Percentiles rank a stretch among this genome's conserved stretches.
These are phyloP conservation scores for Mycosphaerella sp. DNA, from an alignment of 2,329 filamentous ascomycete genomes.

Conservation along the genomic window DNA sequence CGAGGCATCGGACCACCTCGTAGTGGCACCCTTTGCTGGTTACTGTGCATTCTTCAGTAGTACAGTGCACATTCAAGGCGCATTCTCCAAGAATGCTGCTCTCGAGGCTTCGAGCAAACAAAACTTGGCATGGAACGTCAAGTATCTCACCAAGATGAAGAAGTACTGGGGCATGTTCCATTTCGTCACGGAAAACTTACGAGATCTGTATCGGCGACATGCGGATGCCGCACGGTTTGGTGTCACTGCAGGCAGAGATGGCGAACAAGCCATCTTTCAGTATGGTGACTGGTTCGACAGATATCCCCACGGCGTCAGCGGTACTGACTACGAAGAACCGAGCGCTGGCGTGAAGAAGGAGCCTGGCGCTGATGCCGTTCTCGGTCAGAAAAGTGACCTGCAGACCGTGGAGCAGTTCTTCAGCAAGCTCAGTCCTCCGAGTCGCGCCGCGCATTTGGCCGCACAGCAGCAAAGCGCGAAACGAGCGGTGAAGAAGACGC, in stretches of 20 bases:
- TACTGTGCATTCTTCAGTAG: constrained; percentile 92
- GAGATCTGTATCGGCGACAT: constrained; percentile 78
- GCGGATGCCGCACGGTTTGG: constrained; percentile 73
- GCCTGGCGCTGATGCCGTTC: constrained; percentile 75
- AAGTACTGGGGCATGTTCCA: constrained; percentile 98
- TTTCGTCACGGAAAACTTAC: constrained; percentile 88
- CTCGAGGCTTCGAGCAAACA: constrained; percentile 73
- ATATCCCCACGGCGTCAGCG: constrained; percentile 86
- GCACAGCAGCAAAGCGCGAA: constrained; percentile 30
- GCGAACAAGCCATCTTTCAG: constrained; percentile 67
- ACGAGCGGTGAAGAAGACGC: constrained; percentile 28
- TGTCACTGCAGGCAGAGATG: constrained; percentile 37
- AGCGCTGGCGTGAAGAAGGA: constrained; percentile 59
- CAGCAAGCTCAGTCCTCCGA: constrained; percentile 64
- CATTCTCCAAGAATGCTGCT: constrained; percentile 74
- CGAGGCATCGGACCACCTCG: constrained; percentile 69
- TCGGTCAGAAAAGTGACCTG: constrained; percentile 83
- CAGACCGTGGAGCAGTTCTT: constrained; percentile 95
- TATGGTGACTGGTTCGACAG: constrained; percentile 97
- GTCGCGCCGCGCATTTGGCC: constrained; percentile 28
- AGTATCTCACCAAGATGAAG: constrained; percentile 90
- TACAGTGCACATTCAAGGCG: constrained; percentile 87
- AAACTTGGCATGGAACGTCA: constrained; percentile 80
- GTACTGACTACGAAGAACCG: constrained; percentile 75
- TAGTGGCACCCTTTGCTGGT: constrained; percentile 86